Base-by-base conservation (phyloP, 2,329 filamentous ascomycete genomes). In the Cladosporium halotolerans region DNA sequence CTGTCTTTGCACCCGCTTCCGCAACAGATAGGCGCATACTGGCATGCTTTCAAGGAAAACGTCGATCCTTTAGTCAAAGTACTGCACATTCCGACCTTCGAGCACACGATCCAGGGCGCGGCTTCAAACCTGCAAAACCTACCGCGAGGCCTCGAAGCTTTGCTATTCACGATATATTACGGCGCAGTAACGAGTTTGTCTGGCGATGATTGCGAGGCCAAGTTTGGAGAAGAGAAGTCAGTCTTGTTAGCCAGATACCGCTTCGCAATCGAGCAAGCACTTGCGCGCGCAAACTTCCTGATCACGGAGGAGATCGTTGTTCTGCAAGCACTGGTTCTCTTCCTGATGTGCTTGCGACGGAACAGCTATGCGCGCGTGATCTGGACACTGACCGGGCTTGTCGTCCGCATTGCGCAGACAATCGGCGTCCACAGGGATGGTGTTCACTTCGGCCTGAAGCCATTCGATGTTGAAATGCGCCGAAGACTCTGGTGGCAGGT, bases 51-150 rank as follows among this genome's bases (percentile, higher is more conserved):
- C 68, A 79, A 84, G 57, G 83, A 88, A 58, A 88, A 87, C 49
- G 85, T 90, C 8, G 85, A 90, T 61, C 84, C 86, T 0, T 68
- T 89, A 9, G 75, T 86, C 61, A 89, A 88, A 65, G 74, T 89
- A 10, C 64, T 89, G 7, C 87, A 91, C 64, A 73, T 86, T 0
- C 86, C 85, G 0, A 83, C 83, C 2, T 79, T 83, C 65, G 80
- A 81, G 54, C 76, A 77, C 28, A 73, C 81, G 0, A 76, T 89
- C 36, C 76, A 82, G 14, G 76, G 81, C n/a, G 76, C 84, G 1
- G 76, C 81, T 34, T 77, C 76, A 38, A 80, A 83, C 52, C 72
- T 83, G 14, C 76, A 81, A 41, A 80, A 74, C 32, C 73, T 89
- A 1, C 72, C 76, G 46, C 82, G 78, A 58, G 73, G 74, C 10